Evolutionary conservation across 148 eudicot genomes (phyloP).

Genomic region (Oxyria digyna): DNA sequence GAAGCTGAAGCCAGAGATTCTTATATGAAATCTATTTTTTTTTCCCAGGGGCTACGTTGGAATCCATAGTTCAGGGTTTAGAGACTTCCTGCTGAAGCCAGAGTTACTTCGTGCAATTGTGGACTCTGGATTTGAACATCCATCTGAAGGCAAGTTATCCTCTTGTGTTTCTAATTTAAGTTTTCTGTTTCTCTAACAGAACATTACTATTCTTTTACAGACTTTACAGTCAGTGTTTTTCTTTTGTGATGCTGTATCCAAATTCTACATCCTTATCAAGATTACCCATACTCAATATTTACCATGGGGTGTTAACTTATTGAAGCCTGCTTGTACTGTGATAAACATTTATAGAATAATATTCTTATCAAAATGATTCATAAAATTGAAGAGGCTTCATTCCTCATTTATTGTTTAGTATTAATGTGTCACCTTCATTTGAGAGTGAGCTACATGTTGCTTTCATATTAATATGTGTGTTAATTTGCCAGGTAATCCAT

Average conservation of each 20-base stretch:
- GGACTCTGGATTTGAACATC: slow-evolving; percentile 61
- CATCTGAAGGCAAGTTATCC: slow-evolving; percentile 46
- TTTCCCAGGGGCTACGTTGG: slow-evolving; percentile 53
- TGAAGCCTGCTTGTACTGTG: background rate
- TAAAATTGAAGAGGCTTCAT: background rate
- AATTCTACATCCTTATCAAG: background rate
- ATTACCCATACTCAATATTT: background rate
- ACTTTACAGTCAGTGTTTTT: background rate
- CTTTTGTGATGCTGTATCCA: too few relatives aligned
- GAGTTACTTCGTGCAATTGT: slow-evolving; percentile 59
- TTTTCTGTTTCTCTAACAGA: background rate
- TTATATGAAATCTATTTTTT: too few relatives aligned
- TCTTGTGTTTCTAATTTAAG: background rate
- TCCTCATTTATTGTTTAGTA: too few relatives aligned
- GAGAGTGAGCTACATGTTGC: too few relatives aligned
- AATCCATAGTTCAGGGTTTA: slow-evolving; percentile 54
- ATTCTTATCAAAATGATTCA: background rate
- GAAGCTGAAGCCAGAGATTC: too few relatives aligned
- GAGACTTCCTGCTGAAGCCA: slow-evolving; percentile 59
- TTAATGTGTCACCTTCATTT: too few relatives aligned
- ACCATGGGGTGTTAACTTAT: background rate
- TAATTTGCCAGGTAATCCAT: too few relatives aligned
- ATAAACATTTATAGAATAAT: background rate
- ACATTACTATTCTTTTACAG: background rate
- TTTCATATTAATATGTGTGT: too few relatives aligned